Percentiles rank a stretch among this genome's conserved stretches.
Evolutionary conservation across 352 stramenopile species (phyloP).

Genomic region (Pythium scleroteichum): DNA sequence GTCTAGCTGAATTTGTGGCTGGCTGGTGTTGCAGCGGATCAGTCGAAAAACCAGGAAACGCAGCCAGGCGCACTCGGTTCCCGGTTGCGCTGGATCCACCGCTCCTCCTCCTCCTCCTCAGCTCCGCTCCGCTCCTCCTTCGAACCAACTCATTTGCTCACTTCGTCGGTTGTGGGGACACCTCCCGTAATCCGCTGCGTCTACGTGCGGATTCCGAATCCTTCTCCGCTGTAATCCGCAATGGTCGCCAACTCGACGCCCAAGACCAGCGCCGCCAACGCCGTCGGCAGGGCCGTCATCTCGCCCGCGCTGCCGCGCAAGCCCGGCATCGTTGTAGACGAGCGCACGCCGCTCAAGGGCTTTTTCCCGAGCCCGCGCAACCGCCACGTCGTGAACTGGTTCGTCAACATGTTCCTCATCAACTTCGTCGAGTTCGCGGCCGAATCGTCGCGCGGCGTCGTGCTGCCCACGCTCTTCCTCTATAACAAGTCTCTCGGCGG

Average conservation of each 20-base stretch:
- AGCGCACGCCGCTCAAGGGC: slow-evolving; percentile 37
- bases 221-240: not conserved
- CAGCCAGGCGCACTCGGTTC: not conserved
- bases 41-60: not conserved
- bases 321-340: slow-evolving; percentile 15
- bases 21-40: not conserved
- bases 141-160: slow-evolving; percentile 15
- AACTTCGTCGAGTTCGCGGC: slow-evolving; percentile 86
- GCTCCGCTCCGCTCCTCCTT: too few species aligned
- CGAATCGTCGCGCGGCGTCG: slow-evolving; percentile 74
- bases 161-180: not conserved
- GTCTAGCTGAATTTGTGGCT: not conserved
- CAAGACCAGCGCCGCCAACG: slow-evolving; percentile 1
- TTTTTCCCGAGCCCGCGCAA: slow-evolving; percentile 42
- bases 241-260: slow-evolving; percentile 13
- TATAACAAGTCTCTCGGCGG: slow-evolving; percentile 83
- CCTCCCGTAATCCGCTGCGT: not conserved
- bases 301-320: slow-evolving; percentile 3
- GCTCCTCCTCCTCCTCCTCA: slow-evolving; percentile 1
- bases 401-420: slow-evolving; percentile 79
- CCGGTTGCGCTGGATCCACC: not conserved
- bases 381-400: slow-evolving; percentile 57
- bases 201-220: not conserved
- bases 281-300: not conserved
- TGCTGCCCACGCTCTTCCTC: slow-evolving; percentile 81